Conservation (phyloP, 352 stramenopile species). For the Globisporangium alternatum region DNA sequence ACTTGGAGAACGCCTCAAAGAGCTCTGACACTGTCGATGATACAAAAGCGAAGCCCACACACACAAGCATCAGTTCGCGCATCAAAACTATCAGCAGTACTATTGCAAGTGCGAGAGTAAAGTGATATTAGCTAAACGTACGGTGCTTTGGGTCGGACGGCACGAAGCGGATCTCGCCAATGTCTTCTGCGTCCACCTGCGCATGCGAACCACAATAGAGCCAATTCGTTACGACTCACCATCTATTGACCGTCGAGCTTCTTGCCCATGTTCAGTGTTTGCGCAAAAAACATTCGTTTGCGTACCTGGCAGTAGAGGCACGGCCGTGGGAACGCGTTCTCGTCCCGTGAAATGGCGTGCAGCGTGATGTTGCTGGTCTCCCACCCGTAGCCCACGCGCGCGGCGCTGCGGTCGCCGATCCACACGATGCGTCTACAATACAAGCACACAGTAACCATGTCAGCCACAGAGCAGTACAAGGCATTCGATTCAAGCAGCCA, state of each 20-base stretch:
- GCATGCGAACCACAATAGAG: background rate
- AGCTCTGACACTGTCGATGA: slow-evolving; percentile 52
- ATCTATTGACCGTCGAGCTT: too few relatives aligned
- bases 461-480: background rate
- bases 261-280: too few relatives aligned
- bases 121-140: slow-evolving; percentile 25
- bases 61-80: too few relatives aligned
- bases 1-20: slow-evolving; percentile 77
- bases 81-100: too few relatives aligned
- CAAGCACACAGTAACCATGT: background rate
- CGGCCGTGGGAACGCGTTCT: slow-evolving; percentile 48
- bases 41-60: background rate
- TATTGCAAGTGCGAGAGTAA: too few relatives aligned
- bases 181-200: slow-evolving; percentile 61
- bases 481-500: background rate
- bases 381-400: slow-evolving; percentile 66
- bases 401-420: slow-evolving; percentile 35
- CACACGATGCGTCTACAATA: slow-evolving; percentile 54
- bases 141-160: slow-evolving; percentile 56
- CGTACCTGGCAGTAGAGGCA: slow-evolving; percentile 80
- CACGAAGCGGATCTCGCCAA: slow-evolving; percentile 76
- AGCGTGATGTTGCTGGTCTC: slow-evolving; percentile 66
- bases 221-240: background rate
- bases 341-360: slow-evolving; percentile 77
- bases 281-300: too few relatives aligned